Base-by-base conservation (phyloP, 345 rosid genomes). In the Syzygium aqueum region DNA sequence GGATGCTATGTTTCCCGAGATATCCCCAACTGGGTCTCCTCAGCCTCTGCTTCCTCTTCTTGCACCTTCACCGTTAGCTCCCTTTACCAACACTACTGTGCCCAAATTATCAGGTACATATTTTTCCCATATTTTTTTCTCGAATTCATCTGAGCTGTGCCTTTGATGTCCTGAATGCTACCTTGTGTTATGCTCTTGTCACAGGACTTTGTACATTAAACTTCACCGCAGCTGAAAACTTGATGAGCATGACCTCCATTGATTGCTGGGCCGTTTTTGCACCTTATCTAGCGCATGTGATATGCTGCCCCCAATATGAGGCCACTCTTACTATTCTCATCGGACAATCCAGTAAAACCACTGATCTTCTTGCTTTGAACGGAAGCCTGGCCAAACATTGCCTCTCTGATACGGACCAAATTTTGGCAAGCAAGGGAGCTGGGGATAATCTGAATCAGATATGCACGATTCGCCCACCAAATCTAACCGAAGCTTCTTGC, bases 291-390 rank as follows among this genome's bases (percentile, higher is more conserved):
- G 99, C 99, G 22, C 95, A 97, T 83, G 99, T 96, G 83, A 94
- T 96, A 90, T 97, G 99, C 88, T 97, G 99, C 91, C 99, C 99
- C 17, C 99, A 97, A 93, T 87, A 96, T 33, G 94, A 93, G 85
- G 99, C 98, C 52, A 92, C 97, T 7, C 91, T 97, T 51, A 87
- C 93, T 43, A 96, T 97, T 61, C 95, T 95, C 54, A 92, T 96
- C 25, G 99, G 98, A 23, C 94, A 93, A 88, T 95, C 95, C 51
- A 97, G 99, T 86, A 92, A 93, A 92, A 89, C 89, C 33, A 95
- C 94, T 6, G 93, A 95, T 50, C 78, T 90, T 86, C 99, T 97
- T 83, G 96, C 99, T 25, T 77, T 97, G 59, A 95, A 93, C 57
- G 91, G 90, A 85, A 94, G 96, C 11, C 92, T 88, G 85, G 94